Conservation (phyloP, 1,139 yeast species). For the Chernovozyma sophiae-reginae region DNA sequence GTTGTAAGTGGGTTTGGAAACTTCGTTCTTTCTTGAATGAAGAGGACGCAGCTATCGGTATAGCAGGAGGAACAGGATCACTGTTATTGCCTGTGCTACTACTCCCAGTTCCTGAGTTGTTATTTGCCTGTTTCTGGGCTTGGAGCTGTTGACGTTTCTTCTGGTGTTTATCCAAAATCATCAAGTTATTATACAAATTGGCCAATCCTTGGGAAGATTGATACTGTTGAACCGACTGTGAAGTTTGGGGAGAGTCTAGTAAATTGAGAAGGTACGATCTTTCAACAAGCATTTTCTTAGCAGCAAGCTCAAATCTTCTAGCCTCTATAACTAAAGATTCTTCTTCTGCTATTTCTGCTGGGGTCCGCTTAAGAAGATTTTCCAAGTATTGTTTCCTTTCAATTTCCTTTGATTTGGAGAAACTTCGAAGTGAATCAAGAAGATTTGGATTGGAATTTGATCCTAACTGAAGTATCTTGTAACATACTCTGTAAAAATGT, state of each 20-base stretch:
- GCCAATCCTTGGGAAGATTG: slow-evolving; percentile 87
- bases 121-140: slow-evolving; percentile 39
- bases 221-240: slow-evolving; percentile 73
- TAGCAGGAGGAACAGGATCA: slow-evolving; percentile 58
- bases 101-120: slow-evolving; percentile 2
- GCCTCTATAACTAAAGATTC: slow-evolving; percentile 92
- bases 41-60: slow-evolving; percentile 55
- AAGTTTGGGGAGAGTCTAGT: slow-evolving; percentile 83
- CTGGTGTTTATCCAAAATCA: slow-evolving; percentile 68
- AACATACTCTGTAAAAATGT: slow-evolving; percentile 57
- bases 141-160: slow-evolving; percentile 39
- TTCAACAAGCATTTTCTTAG: slow-evolving; percentile 82
- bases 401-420: slow-evolving; percentile 62
- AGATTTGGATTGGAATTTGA: slow-evolving; percentile 44
- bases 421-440: slow-evolving; percentile 49
- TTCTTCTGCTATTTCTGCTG: slow-evolving; percentile 97
- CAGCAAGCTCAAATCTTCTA: slow-evolving; percentile 86
- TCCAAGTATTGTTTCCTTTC: slow-evolving; percentile 80
- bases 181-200: slow-evolving; percentile 74
- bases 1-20: slow-evolving; percentile 51
- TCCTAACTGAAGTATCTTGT: slow-evolving; percentile 42
- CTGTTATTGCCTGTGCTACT: slow-evolving; percentile 12
- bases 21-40: slow-evolving; percentile 47
- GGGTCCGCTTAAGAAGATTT: slow-evolving; percentile 73
- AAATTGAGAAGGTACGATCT: slow-evolving; percentile 74